phyloP scores from a whole-genome alignment of 805 yeast species.

The Zygosaccharomyces lentus region DNA sequence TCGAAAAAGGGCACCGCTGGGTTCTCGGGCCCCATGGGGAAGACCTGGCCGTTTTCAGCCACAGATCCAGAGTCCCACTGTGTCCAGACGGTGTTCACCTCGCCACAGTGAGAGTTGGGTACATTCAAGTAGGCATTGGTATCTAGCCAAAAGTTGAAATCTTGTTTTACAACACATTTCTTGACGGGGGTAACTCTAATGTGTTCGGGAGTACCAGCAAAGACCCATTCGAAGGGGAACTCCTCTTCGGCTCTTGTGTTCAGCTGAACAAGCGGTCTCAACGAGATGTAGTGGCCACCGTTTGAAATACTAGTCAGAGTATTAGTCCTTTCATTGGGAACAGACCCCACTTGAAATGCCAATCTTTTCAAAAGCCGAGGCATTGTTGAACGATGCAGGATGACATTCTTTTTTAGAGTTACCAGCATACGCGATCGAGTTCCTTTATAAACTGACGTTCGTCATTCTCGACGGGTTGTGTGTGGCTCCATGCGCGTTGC shows the following conservation, averaged over 20 bases:
- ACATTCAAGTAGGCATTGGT: conserved; percentile 27
- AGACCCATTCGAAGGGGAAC: conserved; percentile 57
- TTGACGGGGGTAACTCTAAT: conserved; percentile 35
- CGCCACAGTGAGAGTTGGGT: conserved; percentile 30
- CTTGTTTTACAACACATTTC: conserved; percentile 21
- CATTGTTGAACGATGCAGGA: conserved; percentile 17
- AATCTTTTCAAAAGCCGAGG: conserved; percentile 32
- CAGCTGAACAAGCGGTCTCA: conserved; percentile 38
- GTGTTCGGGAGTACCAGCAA: conserved; percentile 46
- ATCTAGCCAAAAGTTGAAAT: conserved; percentile 31
- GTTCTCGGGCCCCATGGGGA: conserved; percentile 29
- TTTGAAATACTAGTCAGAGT: conserved; percentile 32
- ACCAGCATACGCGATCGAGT: background rate
- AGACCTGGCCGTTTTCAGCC: conserved; percentile 34
- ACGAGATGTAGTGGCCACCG: conserved; percentile 35
- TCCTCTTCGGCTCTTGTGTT: conserved; percentile 23
- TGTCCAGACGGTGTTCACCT: conserved; percentile 30
- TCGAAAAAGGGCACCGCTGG: conserved; percentile 31
- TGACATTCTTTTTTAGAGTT: background rate
- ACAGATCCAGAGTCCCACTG: conserved; percentile 34
- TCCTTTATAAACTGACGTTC: background rate
- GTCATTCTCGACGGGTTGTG: background rate
- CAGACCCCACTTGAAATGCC: conserved; percentile 28
- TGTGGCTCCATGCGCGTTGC: no score
- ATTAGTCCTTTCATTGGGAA: conserved; percentile 30